Evolutionary conservation across 257 asterid species (phyloP).

Genomic region (Solanum peruvianum): DNA sequence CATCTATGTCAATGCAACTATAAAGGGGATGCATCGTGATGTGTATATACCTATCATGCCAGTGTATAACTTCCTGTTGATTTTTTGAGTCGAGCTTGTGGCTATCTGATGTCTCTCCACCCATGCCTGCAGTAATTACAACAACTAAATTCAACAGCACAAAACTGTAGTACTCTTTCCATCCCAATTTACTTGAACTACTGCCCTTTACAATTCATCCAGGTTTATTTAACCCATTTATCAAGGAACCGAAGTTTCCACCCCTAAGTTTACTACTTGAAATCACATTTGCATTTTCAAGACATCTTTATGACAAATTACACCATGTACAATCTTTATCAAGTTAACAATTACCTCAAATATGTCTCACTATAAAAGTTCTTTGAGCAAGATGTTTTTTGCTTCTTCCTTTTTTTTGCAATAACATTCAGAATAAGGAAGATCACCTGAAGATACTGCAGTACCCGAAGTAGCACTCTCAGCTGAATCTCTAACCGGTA

Average conservation of each 20-base stretch:
- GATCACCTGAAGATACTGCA: slow-evolving; percentile 49
- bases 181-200: neutral
- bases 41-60: slow-evolving; percentile 79
- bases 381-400: neutral
- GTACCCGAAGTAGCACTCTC: slow-evolving; percentile 41
- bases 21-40: neutral
- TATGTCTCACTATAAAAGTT: neutral
- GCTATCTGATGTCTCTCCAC: slow-evolving; percentile 39
- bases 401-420: neutral
- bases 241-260: neutral
- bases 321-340: neutral
- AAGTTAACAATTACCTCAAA: neutral
- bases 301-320: neutral
- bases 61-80: slow-evolving; percentile 78
- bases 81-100: slow-evolving; percentile 64
- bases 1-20: neutral
- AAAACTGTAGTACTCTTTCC: neutral
- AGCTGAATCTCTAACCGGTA: slow-evolving; percentile 84
- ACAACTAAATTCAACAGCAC: neutral
- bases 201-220: neutral
- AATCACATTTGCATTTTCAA: neutral
- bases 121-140: slow-evolving; percentile 23
- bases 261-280: neutral
- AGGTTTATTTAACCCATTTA: neutral
- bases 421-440: neutral